Conservation (phyloP, 371 early-diverging fungal species). For the Mortierella sp. region DNA sequence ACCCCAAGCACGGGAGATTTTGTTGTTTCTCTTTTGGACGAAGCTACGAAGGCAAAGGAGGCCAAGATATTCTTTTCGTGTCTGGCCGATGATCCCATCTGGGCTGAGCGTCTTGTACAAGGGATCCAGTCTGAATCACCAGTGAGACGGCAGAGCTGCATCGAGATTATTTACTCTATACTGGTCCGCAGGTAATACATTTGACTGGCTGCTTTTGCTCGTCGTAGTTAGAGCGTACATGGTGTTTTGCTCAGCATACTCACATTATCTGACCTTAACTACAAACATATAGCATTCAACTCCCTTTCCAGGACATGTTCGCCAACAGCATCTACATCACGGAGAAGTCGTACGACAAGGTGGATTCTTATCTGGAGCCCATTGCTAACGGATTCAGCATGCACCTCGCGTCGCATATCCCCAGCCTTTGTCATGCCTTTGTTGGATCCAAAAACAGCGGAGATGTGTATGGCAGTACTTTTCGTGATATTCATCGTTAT, state of each 20-base stretch:
- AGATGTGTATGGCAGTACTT: constrained; percentile 8
- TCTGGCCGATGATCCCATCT: constrained; percentile 50
- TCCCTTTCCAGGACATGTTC: constrained; percentile 56
- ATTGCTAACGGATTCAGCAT: constrained; percentile 40
- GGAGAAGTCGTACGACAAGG: constrained; percentile 32
- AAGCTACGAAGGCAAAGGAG: constrained; percentile 39
- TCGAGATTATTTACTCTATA: constrained; percentile 55
- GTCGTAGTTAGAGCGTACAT: too few species aligned
- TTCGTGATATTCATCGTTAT: not conserved
- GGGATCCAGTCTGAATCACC: constrained; percentile 31
- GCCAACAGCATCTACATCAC: constrained; percentile 40
- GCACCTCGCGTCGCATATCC: constrained; percentile 34
- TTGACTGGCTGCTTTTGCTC: too few species aligned
- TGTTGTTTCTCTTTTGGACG: constrained; percentile 45
- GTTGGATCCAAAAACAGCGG: constrained; percentile 36
- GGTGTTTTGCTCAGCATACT: not conserved
- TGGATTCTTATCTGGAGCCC: constrained; percentile 46
- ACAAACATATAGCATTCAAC: constrained; percentile 39
- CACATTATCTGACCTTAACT: not conserved
- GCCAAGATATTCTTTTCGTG: constrained; percentile 43
- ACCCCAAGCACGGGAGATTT: constrained; percentile 39
- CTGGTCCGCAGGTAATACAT: constrained; percentile 49
- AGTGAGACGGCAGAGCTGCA: constrained; percentile 36
- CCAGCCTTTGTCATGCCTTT: constrained; percentile 41
- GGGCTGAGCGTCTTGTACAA: constrained; percentile 47